Percentiles rank a stretch among this genome's conserved stretches.
Evolutionary conservation across 345 rosid species (phyloP).

Genomic region (Euphorbia lathyris): DNA sequence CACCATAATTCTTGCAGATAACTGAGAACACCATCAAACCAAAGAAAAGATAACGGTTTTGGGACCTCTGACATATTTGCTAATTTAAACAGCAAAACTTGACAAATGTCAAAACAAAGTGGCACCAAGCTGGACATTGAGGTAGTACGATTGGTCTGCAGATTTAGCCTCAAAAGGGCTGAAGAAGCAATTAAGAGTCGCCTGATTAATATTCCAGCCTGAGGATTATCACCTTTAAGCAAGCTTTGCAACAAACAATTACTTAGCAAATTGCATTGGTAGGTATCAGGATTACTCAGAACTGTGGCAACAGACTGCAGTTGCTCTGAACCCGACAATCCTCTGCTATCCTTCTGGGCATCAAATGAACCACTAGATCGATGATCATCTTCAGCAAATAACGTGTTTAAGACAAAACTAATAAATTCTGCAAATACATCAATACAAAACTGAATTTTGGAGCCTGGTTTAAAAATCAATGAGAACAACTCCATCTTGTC

Average conservation of each 20-base stretch:
- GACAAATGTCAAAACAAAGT: slow-evolving; percentile 44
- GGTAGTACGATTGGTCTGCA: slow-evolving; percentile 36
- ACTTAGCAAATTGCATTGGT: slow-evolving; percentile 30
- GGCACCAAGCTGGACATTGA: slow-evolving; percentile 43
- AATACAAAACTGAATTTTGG: slow-evolving; percentile 33
- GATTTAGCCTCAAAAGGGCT: slow-evolving; percentile 64
- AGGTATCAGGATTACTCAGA: slow-evolving; percentile 34
- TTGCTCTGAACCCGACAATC: slow-evolving; percentile 18
- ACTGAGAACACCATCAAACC: slow-evolving; percentile 80
- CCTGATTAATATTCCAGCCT: slow-evolving; percentile 60
- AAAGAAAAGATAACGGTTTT: slow-evolving; percentile 50
- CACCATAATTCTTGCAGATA: slow-evolving; percentile 73
- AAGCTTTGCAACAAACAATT: slow-evolving; percentile 43
- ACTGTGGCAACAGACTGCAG: slow-evolving; percentile 22
- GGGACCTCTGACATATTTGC: slow-evolving; percentile 43
- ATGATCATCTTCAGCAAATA: slow-evolving; percentile 39
- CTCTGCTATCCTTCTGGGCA: slow-evolving; percentile 17
- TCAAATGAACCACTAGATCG: slow-evolving; percentile 26
- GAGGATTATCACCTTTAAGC: slow-evolving; percentile 53
- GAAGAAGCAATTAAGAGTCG: slow-evolving; percentile 67
- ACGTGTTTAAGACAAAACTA: slow-evolving; percentile 32
- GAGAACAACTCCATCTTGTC: slow-evolving; percentile 35
- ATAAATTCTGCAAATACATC: slow-evolving; percentile 44
- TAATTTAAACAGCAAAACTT: slow-evolving; percentile 53
- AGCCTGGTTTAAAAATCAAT: slow-evolving; percentile 40